phyloP scores from a whole-genome alignment of 371 early-diverging fungal species.

The Lichtheimia hyalospora region DNA sequence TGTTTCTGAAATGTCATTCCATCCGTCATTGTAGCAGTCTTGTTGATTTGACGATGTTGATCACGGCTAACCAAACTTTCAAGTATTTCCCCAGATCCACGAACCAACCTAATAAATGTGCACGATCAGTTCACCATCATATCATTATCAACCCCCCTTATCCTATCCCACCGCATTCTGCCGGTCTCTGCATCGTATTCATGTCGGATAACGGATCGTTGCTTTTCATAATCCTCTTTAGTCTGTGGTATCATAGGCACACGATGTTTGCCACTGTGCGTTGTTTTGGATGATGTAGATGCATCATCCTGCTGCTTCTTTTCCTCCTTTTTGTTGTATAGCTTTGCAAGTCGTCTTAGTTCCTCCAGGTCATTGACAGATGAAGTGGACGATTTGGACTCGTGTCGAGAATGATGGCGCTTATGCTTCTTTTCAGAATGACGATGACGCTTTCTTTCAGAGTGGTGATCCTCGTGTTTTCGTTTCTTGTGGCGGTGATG shows the following conservation, averaged over 20 bases:
- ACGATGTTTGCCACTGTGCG: not conserved
- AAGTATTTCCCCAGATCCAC: constrained; percentile 49
- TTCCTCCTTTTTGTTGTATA: too few species aligned
- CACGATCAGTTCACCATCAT: not conserved
- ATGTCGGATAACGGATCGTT: constrained; percentile 32
- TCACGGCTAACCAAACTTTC: constrained; percentile 45
- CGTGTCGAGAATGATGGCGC: too few species aligned
- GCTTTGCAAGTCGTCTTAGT: too few species aligned
- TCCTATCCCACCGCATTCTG: constrained; percentile 34
- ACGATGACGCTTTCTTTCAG: too few species aligned
- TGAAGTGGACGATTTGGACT: too few species aligned
- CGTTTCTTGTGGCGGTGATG: too few species aligned
- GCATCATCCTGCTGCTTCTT: too few species aligned
- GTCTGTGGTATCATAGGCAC: constrained; percentile 35
- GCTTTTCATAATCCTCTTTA: constrained; percentile 39
- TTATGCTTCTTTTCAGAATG: too few species aligned
- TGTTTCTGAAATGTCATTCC: constrained; percentile 26
- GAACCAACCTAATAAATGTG: constrained; percentile 28
- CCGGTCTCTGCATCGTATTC: constrained; percentile 49
- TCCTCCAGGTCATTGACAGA: too few species aligned
- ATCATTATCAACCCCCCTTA: not conserved
- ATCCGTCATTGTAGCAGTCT: constrained; percentile 32
- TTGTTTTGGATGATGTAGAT: too few species aligned
- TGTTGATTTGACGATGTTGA: constrained; percentile 43
- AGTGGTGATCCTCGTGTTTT: too few species aligned